Conservation (phyloP, 1,284 basidiomycete genomes). For the Ceratobasidium sp. region DNA sequence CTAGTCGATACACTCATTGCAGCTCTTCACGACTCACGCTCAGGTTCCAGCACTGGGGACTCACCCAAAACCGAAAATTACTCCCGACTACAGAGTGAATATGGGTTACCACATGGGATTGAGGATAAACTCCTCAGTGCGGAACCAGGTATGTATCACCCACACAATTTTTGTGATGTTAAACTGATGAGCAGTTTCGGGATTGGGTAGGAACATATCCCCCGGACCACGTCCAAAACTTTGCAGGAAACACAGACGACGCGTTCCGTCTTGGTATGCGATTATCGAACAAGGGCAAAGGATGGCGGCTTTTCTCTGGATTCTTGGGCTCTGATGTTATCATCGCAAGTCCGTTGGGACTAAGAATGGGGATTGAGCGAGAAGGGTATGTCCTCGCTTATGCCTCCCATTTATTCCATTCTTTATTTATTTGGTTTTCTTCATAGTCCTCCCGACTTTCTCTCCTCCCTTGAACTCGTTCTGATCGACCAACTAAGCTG, state of each 20-base stretch:
- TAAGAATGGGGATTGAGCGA: slow-evolving; percentile 94
- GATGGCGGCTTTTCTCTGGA: slow-evolving; percentile 83
- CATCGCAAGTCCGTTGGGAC: slow-evolving; percentile 91
- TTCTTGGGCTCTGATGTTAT: slow-evolving; percentile 95
- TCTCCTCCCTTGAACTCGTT: slow-evolving; percentile 94
- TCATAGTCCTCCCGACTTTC: slow-evolving; percentile 87
- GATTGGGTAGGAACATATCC: slow-evolving; percentile 76
- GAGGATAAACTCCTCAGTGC: slow-evolving; percentile 86
- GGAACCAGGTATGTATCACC: slow-evolving; percentile 59
- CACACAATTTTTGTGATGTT: not conserved
- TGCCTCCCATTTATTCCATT: no score
- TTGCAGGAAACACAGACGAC: slow-evolving; percentile 98
- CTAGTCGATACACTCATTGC: slow-evolving; percentile 30
- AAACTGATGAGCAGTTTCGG: slow-evolving; percentile 48
- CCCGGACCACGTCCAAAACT: slow-evolving; percentile 91
- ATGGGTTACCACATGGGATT: slow-evolving; percentile 82
- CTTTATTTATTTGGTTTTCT: no score
- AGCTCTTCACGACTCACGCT: slow-evolving; percentile 7
- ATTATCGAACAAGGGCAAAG: slow-evolving; percentile 87
- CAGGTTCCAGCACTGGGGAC: not conserved
- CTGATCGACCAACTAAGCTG: slow-evolving; percentile 95
- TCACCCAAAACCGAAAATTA: slow-evolving; percentile 84
- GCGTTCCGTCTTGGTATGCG: slow-evolving; percentile 94
- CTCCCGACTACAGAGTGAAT: slow-evolving; percentile 86
- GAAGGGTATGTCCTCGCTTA: slow-evolving; percentile 84